Conservation (phyloP, 1,139 yeast species). For the Diutina mesorugosa region DNA sequence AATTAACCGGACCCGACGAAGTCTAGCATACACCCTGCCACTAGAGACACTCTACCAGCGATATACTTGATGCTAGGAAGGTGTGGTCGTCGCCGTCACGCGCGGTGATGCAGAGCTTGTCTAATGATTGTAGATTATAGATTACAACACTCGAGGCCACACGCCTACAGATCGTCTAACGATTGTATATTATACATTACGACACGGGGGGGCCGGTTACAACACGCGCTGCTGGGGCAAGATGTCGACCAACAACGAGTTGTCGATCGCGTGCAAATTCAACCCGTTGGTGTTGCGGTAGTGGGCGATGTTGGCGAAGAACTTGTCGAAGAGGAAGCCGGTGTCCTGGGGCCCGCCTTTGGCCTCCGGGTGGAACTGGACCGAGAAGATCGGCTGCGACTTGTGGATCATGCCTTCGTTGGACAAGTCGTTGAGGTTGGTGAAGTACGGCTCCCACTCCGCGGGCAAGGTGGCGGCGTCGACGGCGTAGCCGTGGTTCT, state of each 20-base stretch:
- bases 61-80: too few species aligned
- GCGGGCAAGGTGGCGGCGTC: constrained; percentile 64
- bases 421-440: constrained; percentile 87
- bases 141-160: too few species aligned
- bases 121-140: too few species aligned
- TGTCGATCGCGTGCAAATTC: constrained; percentile 30
- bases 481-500: constrained; percentile 97
- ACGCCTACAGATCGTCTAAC: background rate
- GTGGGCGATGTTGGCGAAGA: constrained; percentile 53
- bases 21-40: too few species aligned
- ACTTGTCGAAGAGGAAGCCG: constrained; percentile 79
- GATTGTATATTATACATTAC: background rate
- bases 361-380: constrained; percentile 98
- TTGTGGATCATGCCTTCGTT: constrained; percentile 95
- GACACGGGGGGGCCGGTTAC: background rate
- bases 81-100: too few species aligned
- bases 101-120: too few species aligned
- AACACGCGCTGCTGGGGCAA: constrained; percentile 70
- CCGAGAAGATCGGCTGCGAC: constrained; percentile 78
- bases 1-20: too few species aligned
- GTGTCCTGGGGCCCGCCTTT: constrained; percentile 98
- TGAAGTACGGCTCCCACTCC: constrained; percentile 76
- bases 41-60: too few species aligned
- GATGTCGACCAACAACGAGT: constrained; percentile 60
- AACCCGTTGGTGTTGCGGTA: constrained; percentile 29